These are phyloP conservation scores for Durotheca rogersii DNA, from an alignment of 495 filamentous ascomycete genomes.

Conservation along the genomic window DNA sequence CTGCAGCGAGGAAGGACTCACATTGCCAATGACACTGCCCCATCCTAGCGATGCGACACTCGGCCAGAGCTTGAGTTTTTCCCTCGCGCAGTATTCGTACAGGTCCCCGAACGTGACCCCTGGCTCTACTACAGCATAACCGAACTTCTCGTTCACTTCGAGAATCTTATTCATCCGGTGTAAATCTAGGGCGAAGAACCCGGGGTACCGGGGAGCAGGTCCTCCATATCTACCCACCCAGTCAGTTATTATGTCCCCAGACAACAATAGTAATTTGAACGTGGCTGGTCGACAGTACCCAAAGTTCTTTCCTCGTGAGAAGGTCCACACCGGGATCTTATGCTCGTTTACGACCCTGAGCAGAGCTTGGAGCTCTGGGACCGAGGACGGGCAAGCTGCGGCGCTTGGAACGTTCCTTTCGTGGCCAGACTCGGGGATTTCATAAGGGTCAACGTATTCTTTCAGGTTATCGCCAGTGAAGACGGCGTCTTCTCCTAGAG, in stretches of 20 bases:
- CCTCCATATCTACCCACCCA: constrained; percentile 53
- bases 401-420: constrained; percentile 41
- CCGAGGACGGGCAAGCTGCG: constrained; percentile 39
- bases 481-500: constrained; percentile 37
- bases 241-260: not conserved
- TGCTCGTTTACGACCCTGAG: constrained; percentile 42
- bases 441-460: constrained; percentile 45
- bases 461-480: constrained; percentile 32
- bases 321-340: constrained; percentile 48
- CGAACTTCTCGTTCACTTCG: constrained; percentile 55
- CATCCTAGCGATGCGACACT: constrained; percentile 58
- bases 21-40: constrained; percentile 59
- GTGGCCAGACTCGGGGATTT: constrained; percentile 29
- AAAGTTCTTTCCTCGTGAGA: constrained; percentile 54
- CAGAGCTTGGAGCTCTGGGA: constrained; percentile 41
- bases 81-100: constrained; percentile 51
- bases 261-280: no score
- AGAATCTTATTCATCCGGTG: constrained; percentile 58
- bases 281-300: constrained; percentile 27
- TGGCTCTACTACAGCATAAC: constrained; percentile 56
- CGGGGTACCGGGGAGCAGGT: constrained; percentile 52
- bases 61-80: constrained; percentile 55
- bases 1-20: constrained; percentile 11
- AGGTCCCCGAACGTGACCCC: constrained; percentile 58
- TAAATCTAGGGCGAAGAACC: constrained; percentile 56